Base-by-base conservation (phyloP, 2,329 filamentous ascomycete species). In the Ceratocystis alfenasii region DNA sequence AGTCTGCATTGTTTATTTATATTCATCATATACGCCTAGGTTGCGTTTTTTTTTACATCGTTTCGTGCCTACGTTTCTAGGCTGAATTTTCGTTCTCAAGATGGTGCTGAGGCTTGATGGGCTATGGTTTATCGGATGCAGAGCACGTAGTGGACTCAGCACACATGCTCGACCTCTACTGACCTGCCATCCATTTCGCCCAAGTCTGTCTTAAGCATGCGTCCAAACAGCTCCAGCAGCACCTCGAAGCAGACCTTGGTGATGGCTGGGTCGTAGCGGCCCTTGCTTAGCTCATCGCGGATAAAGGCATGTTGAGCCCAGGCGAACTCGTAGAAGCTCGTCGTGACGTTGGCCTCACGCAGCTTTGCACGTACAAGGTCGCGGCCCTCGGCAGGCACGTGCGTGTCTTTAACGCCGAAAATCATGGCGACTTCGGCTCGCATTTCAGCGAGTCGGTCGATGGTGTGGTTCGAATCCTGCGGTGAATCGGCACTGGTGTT, bases 251-350 rank as follows among this genome's bases (percentile, higher is more conserved):
- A 96, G 45, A 93, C 83, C 73, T 91, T 93, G 3, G 86, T 85
- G 66, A 96, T 81, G 22, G 89, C 90, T 0, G 92, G 89, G 74
- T 96, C 92, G 72, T 96, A 96, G 30, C 92, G 82, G n/a, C 91
- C 92, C 77, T 96, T 96, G 75, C 88, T 91, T 67, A 94, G 79
- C 78, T 96, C 92, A 72, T 96, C 92, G 20, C 92, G 82, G 74
- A 96, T 95, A 73, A 96, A 96, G 4, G 92, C 92, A 78, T 95
- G 92, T 75, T 96, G 92, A 2, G 92, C 91, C 85, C 90, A 93
- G n/a, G 90, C 89, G 69, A 89, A 85, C 77, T 96, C 92, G 76
- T 94, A 90, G 74, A 90, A 96, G 72, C 84, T 87, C 72, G 93
- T 92, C 8, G 82, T 79, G 4, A 87, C 82, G 8, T 87, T 87